These are phyloP conservation scores for Sergeia podlipaevii DNA, from an alignment of 208 protist genomes.

Conservation along the genomic window DNA sequence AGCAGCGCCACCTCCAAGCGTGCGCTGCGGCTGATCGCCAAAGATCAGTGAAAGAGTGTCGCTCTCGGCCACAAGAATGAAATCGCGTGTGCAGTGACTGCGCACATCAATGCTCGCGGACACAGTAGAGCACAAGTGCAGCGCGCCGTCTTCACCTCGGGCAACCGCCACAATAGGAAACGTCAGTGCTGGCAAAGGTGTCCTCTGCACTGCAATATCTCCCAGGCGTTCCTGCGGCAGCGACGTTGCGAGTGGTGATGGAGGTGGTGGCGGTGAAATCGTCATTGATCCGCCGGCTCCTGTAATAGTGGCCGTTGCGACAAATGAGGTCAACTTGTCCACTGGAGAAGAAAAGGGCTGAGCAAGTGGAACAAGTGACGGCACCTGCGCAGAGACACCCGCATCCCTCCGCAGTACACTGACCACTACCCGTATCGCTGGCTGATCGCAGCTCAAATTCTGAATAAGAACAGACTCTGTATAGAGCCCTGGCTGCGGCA, in stretches of 20 bases:
- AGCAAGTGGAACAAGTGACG: no score
- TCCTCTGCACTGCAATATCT: no score
- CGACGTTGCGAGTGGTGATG: no score
- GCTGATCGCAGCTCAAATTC: slow-evolving; percentile 70
- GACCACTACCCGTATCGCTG: slow-evolving; percentile 36
- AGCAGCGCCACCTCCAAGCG: slow-evolving; percentile 18
- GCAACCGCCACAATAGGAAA: slow-evolving; percentile 35
- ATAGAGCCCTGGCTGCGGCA: slow-evolving; percentile 43
- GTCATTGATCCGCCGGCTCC: no score
- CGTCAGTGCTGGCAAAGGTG: no score
- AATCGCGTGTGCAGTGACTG: slow-evolving; percentile 31
- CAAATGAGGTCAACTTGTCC: no score
- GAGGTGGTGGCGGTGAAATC: no score
- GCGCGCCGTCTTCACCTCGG: slow-evolving; percentile 20
- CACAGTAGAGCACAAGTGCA: slow-evolving; percentile 29
- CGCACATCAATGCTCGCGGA: slow-evolving; percentile 20
- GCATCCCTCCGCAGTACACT: slow-evolving; percentile 47
- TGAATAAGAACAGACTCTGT: slow-evolving; percentile 48
- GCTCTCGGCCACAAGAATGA: slow-evolving; percentile 34
- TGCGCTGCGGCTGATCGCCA: slow-evolving; percentile 8
- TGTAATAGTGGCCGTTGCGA: no score
- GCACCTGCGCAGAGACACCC: slow-evolving; percentile 38
- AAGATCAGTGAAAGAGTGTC: slow-evolving; percentile 4
- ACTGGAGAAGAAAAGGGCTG: no score
- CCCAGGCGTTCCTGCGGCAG: no score